Base-by-base conservation (phyloP, 2,329 filamentous ascomycete species). In the Karstenula rhodostoma region DNA sequence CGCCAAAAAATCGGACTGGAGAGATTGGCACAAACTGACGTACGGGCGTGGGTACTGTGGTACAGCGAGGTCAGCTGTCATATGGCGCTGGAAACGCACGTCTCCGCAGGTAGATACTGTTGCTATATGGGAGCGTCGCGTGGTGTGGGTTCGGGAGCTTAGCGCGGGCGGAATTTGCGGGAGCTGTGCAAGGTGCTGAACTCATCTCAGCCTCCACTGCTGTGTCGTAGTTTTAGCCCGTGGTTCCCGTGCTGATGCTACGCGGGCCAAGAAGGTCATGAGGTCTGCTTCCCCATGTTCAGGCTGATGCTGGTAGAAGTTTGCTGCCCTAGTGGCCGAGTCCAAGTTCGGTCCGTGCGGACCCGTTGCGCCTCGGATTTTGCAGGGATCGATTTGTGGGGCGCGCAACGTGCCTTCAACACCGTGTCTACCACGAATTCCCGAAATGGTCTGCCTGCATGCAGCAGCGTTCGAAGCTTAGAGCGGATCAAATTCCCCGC, bases 61-160 rank as follows among this genome's bases (percentile, higher is more conserved):
- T 48, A 60, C 53, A 49, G 33, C n/a, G 42, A 29, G 53, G 54
- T 57, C 47, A 57, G 47, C 53, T 37, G 53, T 19, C 35, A 53
- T 52, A 25, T 27, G 42, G 25, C 23, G 47, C 56, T 55, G 40
- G 25, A 27, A 22, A 51, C 46, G 56, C 48, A 53, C 33, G 22
- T 19, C 33, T 51, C 37, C 56, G 48, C 32, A 23, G 32, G 27
- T 25, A 40, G 40, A 51, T 37, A 27, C 25, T 43, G 49, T 19
- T 50, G 37, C 25, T 52, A 19, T 58, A 33, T 40, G 25, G 10
- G 23, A 33, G 22, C 29, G 47, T 46, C 40, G 56, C 40, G n/a
- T 46, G 52, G 42, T 46, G 47, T 48, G 46, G 47, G 49, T 10
- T 52, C 42, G 29, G 48, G 43, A 44, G 56, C 48, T 40, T 58